Conservation (phyloP, 2,329 filamentous ascomycete genomes). For the Talaromyces rugulosus region DNA sequence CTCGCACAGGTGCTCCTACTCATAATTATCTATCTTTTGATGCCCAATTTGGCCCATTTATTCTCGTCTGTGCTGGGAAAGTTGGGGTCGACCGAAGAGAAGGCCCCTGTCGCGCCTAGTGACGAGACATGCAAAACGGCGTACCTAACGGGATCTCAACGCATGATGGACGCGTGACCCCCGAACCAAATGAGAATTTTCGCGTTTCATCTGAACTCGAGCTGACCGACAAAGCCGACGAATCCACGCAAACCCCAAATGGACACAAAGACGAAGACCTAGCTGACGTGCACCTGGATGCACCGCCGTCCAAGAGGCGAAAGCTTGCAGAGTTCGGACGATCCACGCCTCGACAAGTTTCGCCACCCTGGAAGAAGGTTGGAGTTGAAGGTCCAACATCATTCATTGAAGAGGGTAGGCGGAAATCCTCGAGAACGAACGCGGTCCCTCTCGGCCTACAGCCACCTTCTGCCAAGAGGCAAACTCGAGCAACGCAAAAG, state of each 20-base stretch:
- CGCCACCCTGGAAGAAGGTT: constrained; percentile 90
- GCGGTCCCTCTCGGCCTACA: constrained; percentile 45
- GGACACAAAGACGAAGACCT: constrained; percentile 27
- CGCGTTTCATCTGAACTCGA: constrained; percentile 21
- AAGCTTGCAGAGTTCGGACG: constrained; percentile 39
- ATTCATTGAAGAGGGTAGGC: constrained; percentile 62
- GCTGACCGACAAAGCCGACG: constrained; percentile 18
- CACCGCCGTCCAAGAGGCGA: constrained; percentile 43
- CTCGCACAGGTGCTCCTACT: constrained; percentile 30
- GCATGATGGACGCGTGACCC: constrained; percentile 35
- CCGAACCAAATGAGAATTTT: constrained; percentile 21
- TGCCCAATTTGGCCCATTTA: constrained; percentile 31
- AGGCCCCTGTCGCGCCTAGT: constrained; percentile 39
- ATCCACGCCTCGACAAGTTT: constrained; percentile 46
- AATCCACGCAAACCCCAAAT: constrained; percentile 21
- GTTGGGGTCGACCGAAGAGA: constrained; percentile 39
- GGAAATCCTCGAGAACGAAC: constrained; percentile 57
- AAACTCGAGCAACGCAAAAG: constrained; percentile 39
- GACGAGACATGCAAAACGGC: constrained; percentile 47
- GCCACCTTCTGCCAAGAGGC: constrained; percentile 44
- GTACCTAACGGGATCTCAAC: constrained; percentile 37
- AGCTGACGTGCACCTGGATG: constrained; percentile 27
- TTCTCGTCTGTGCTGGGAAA: constrained; percentile 41
- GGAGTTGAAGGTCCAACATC: constrained; percentile 82
- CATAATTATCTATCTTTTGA: constrained; percentile 36